These are phyloP conservation scores for Inosperma sp. DNA, from an alignment of 768 basidiomycete species.

Conservation along the genomic window DNA sequence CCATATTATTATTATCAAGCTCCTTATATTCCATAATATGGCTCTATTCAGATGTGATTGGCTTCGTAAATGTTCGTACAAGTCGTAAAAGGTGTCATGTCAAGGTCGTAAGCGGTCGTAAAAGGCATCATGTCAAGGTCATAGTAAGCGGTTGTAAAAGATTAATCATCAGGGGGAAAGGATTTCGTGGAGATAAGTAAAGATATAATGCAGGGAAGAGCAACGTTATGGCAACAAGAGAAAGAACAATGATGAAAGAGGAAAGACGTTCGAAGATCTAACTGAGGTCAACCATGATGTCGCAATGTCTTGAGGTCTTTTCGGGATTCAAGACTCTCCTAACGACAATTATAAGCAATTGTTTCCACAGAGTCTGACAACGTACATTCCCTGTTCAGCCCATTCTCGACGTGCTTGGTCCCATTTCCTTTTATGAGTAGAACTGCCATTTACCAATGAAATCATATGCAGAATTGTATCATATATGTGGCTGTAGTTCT, in stretches of 20 bases:
- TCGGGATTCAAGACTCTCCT: conserved; percentile 5
- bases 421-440: conserved; percentile 4
- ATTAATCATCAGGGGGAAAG: too few relatives aligned
- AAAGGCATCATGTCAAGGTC: neutral
- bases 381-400: conserved; percentile 7
- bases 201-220: too few relatives aligned
- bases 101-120: neutral
- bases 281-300: neutral
- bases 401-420: neutral
- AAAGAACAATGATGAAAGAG: too few relatives aligned
- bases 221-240: too few relatives aligned
- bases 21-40: neutral
- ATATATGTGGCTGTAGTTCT: neutral
- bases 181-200: too few relatives aligned
- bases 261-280: too few relatives aligned
- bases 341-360: neutral
- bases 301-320: neutral
- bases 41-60: neutral
- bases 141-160: neutral
- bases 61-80: neutral
- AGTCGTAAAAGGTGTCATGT: neutral
- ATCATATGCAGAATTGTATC: neutral
- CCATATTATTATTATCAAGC: neutral
- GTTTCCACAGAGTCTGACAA: neutral
- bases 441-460: neutral